phyloP scores from a whole-genome alignment of 345 rosid genomes.

The Citrus medica region DNA sequence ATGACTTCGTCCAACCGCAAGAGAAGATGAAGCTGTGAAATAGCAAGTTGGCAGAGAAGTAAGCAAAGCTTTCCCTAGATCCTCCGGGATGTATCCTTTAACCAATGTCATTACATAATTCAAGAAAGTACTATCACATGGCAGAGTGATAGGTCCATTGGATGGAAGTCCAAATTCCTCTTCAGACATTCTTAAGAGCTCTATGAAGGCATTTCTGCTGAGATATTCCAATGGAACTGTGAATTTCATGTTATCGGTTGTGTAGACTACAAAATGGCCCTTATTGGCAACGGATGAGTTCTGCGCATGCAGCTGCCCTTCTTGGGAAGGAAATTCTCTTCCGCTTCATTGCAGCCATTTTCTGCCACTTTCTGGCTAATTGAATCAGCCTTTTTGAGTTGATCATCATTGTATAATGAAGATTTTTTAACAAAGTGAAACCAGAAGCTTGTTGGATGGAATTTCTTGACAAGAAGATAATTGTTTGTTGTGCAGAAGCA shows the following conservation, averaged over 20 bases:
- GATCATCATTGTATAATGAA: slow-evolving; percentile 10
- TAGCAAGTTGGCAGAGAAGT: neutral
- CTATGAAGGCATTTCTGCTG: slow-evolving; percentile 16
- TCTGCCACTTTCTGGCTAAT: slow-evolving; percentile 25
- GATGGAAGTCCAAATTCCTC: slow-evolving; percentile 34
- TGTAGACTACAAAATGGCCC: slow-evolving; percentile 39
- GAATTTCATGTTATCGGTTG: slow-evolving; percentile 10
- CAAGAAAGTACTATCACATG: slow-evolving; percentile 25
- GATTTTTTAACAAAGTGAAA: neutral
- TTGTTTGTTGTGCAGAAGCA: neutral
- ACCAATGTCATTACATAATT: slow-evolving; percentile 16
- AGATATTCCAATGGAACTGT: slow-evolving; percentile 22
- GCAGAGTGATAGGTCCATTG: slow-evolving; percentile 25
- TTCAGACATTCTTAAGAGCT: slow-evolving; percentile 33
- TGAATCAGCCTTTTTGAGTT: slow-evolving; percentile 16
- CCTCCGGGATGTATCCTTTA: slow-evolving; percentile 13
- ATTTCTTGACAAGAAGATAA: neutral
- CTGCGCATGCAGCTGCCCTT: neutral
- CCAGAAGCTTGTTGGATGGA: neutral
- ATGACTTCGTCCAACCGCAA: neutral
- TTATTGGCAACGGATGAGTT: slow-evolving; percentile 7
- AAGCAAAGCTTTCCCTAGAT: slow-evolving; percentile 31
- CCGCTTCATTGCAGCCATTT: slow-evolving; percentile 5
- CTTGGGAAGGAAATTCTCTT: slow-evolving; percentile 15
- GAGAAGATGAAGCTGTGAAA: neutral